These are phyloP conservation scores for Orobanche coerulescens DNA, from an alignment of 257 asterid genomes.

Conservation along the genomic window DNA sequence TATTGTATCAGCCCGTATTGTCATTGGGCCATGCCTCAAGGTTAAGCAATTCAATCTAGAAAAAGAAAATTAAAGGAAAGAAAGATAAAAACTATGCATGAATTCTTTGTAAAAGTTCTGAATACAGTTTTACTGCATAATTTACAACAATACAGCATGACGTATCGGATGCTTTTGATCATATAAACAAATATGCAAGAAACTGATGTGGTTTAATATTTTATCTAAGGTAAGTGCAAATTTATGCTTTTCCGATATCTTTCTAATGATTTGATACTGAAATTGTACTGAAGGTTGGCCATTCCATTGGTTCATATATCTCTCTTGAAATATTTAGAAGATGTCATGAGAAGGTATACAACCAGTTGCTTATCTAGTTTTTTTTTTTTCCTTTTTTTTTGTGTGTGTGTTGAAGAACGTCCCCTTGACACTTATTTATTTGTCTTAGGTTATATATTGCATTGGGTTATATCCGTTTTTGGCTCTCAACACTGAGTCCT, in stretches of 20 bases:
- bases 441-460: constrained; percentile 52
- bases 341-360: constrained; percentile 55
- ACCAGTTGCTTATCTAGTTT: background rate
- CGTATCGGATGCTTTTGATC: background rate
- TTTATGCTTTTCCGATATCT: background rate
- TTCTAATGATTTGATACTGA: constrained; percentile 19
- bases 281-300: constrained; percentile 66
- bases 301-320: constrained; percentile 81
- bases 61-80: background rate
- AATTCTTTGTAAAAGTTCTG: background rate
- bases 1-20: background rate
- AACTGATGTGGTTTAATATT: background rate
- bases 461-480: constrained; percentile 75
- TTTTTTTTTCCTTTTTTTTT: background rate
- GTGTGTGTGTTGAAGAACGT: background rate
- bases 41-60: background rate
- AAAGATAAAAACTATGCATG: background rate
- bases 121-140: background rate
- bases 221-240: background rate
- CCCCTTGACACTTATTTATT: constrained; percentile 18
- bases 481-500: constrained; percentile 56
- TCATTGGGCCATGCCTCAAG: background rate
- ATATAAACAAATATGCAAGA: background rate
- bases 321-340: constrained; percentile 61
- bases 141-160: constrained; percentile 9